Conservation (phyloP, 2,329 filamentous ascomycete genomes). For the Fusarium sp. region DNA sequence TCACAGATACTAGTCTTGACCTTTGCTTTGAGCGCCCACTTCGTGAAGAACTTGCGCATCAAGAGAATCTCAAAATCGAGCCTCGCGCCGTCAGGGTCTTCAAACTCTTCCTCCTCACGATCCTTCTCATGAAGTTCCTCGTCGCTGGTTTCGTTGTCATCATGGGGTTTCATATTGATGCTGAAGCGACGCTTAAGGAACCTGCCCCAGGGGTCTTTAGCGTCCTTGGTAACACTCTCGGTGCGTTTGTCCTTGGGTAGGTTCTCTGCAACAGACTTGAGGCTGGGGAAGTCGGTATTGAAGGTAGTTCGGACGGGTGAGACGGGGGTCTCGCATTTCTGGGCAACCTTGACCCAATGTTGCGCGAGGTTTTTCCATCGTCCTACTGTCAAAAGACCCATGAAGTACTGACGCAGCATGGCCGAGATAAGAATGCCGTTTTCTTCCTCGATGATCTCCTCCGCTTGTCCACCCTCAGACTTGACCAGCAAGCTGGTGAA, state of each 20-base stretch:
- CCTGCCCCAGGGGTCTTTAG: constrained; percentile 48
- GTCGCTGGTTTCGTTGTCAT: constrained; percentile 55
- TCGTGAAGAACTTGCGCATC: constrained; percentile 74
- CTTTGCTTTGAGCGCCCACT: constrained; percentile 77
- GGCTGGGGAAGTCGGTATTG: constrained; percentile 34
- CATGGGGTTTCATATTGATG: constrained; percentile 47
- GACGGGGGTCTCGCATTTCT: constrained; percentile 65
- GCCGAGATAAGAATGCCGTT: constrained; percentile 88
- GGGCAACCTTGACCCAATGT: constrained; percentile 75
- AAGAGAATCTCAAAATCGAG: constrained; percentile 69
- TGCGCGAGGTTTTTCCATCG: constrained; percentile 79
- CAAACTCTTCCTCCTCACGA: constrained; percentile 43
- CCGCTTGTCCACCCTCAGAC: constrained; percentile 78
- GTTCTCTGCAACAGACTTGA: constrained; percentile 36
- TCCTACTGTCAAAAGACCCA: constrained; percentile 83
- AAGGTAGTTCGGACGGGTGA: constrained; percentile 46
- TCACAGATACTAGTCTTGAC: constrained; percentile 65
- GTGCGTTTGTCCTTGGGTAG: constrained; percentile 34
- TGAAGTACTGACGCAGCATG: constrained; percentile 90
- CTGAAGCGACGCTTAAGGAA: constrained; percentile 52
- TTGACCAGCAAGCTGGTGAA: constrained; percentile 80
- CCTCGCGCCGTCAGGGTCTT: constrained; percentile 52
- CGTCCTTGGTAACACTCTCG: constrained; percentile 32
- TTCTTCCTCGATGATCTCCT: constrained; percentile 85
- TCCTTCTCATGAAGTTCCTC: constrained; percentile 46